These are phyloP conservation scores for Solanum neorickii DNA, from an alignment of 257 asterid genomes.

Conservation along the genomic window DNA sequence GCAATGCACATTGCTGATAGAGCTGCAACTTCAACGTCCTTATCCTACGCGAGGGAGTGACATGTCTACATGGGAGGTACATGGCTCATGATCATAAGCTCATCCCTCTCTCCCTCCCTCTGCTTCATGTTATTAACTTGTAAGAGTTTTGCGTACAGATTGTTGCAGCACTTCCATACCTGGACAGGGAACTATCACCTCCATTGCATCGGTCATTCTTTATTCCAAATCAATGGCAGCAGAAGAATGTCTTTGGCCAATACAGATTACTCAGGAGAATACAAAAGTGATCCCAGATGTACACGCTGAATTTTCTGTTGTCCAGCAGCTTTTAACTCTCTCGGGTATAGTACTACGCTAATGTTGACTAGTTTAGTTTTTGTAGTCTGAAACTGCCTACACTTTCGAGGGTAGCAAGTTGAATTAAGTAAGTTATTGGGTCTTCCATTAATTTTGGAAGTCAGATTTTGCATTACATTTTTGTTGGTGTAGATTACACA, in stretches of 20 bases:
- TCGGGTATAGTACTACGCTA: neutral
- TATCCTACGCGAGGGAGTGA: constrained; percentile 74
- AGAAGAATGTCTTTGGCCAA: constrained; percentile 74
- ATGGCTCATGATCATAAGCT: neutral
- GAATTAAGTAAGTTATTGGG: neutral
- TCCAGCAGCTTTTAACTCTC: neutral
- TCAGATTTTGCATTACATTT: neutral
- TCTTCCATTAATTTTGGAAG: neutral
- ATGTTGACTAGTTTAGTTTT: neutral
- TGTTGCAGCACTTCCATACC: constrained; percentile 83
- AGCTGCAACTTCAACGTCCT: constrained; percentile 80
- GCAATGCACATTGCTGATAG: constrained; percentile 75
- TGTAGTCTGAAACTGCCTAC: neutral
- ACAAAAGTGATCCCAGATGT: constrained; percentile 27
- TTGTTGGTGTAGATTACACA: neutral
- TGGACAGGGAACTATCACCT: constrained; percentile 91
- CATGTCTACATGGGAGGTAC: constrained; percentile 88
- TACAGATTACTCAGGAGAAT: constrained; percentile 74
- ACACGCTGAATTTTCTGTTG: neutral
- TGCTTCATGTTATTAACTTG: neutral
- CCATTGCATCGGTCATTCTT: constrained; percentile 79
- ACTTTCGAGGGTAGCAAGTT: neutral
- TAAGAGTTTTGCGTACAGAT: constrained; percentile 24
- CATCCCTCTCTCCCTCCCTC: constrained; percentile 1
- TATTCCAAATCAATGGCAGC: constrained; percentile 78